Evolutionary conservation across 2,329 filamentous ascomycete genomes (phyloP).

Genomic region (Macrophomina tecta): DNA sequence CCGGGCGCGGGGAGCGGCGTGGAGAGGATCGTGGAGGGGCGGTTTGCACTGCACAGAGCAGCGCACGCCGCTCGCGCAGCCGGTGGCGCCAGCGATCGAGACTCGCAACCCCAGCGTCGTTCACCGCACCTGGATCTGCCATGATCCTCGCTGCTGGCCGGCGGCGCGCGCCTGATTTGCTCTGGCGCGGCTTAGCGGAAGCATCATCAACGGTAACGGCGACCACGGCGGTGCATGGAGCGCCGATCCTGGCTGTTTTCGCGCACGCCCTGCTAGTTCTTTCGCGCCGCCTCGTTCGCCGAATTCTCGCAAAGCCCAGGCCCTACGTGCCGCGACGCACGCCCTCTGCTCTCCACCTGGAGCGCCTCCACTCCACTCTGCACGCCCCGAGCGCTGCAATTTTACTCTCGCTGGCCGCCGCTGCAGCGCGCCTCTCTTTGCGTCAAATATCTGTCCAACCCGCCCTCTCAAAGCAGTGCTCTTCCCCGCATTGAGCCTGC

Average conservation of each 20-base stretch:
- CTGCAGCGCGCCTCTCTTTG: slow-evolving; percentile 3
- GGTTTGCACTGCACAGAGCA: slow-evolving; percentile 12
- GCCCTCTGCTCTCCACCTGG: slow-evolving; percentile 19
- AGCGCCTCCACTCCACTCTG: slow-evolving; percentile 27
- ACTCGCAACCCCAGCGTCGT: slow-evolving; percentile 21
- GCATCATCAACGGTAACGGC: slow-evolving; percentile 25
- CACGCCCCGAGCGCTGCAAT: slow-evolving; percentile 18
- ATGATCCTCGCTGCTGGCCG: slow-evolving; percentile 25
- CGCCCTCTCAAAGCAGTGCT: not conserved
- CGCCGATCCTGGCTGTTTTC: slow-evolving; percentile 27
- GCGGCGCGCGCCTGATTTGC: slow-evolving; percentile 26
- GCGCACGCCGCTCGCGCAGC: slow-evolving; percentile 22
- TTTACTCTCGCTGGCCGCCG: slow-evolving; percentile 16
- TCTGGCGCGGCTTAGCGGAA: slow-evolving; percentile 24
- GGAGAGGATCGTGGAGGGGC: slow-evolving; percentile 20
- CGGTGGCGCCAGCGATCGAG: slow-evolving; percentile 25
- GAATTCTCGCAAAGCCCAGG: slow-evolving; percentile 26
- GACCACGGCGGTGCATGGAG: slow-evolving; percentile 23
- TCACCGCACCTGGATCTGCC: slow-evolving; percentile 25
- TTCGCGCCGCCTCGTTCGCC: slow-evolving; percentile 23
- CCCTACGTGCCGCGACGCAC: slow-evolving; percentile 27
- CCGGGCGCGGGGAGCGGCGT: slow-evolving; percentile 1
- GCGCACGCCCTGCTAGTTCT: slow-evolving; percentile 21
- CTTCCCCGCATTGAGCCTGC: slow-evolving; percentile 28
- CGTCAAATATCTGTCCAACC: slow-evolving; percentile 16